phyloP scores from a whole-genome alignment of 495 filamentous ascomycete genomes.

The Talaromyces proteolyticus region DNA sequence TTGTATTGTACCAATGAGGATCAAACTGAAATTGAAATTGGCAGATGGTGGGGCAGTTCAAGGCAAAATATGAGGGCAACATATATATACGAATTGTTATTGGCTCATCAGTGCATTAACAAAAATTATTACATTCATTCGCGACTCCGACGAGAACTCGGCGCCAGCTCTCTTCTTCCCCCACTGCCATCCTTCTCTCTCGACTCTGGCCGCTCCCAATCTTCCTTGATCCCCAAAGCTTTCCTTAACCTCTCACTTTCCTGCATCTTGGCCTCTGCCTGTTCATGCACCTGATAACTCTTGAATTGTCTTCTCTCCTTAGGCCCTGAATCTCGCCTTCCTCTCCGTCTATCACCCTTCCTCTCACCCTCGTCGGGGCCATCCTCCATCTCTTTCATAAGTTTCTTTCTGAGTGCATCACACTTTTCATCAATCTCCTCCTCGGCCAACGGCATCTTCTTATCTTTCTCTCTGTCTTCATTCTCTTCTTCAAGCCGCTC shows the following conservation, averaged over 20 bases:
- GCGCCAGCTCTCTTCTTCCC: not conserved
- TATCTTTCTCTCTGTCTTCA: conserved; percentile 27
- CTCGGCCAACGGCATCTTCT: conserved; percentile 36
- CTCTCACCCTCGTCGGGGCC: conserved; percentile 8
- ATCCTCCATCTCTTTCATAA: conserved; percentile 29
- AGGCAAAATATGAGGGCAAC: no score
- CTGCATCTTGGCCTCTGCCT: conserved; percentile 92
- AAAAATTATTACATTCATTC: not conserved
- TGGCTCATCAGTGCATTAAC: no score
- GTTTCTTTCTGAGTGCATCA: conserved; percentile 18
- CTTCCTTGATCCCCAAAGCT: conserved; percentile 81
- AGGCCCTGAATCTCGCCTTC: not conserved
- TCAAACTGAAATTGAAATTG: no score
- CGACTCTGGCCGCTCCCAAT: conserved; percentile 63
- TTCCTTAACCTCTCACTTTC: conserved; percentile 86
- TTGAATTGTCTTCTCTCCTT: conserved; percentile 58
- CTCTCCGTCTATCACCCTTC: not conserved
- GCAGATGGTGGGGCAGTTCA: no score
- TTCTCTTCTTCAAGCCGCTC: conserved; percentile 88
- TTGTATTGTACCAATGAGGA: no score
- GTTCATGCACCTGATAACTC: conserved; percentile 90
- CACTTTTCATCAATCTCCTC: conserved; percentile 37
- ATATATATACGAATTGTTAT: no score
- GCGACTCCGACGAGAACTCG: not conserved
- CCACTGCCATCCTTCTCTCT: not conserved